Conservation (phyloP, 768 basidiomycete genomes). For the Rhodotorula kratochvilovae region DNA sequence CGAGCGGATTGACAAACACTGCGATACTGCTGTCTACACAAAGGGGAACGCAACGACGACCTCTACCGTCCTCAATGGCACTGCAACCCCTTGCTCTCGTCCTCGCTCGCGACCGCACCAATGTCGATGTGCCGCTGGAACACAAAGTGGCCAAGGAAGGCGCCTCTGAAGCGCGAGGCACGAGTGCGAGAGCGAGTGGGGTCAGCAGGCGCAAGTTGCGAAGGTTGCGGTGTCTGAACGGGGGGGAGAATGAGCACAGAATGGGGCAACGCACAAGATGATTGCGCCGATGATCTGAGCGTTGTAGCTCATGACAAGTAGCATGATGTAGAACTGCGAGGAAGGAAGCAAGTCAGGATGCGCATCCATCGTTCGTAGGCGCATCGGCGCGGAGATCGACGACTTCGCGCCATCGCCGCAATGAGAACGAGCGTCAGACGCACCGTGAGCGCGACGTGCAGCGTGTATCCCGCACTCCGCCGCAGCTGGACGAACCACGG, state of each 20-base stretch:
- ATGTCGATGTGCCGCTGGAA: conserved; percentile 31
- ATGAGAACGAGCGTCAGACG: background rate
- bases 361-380: too few species aligned
- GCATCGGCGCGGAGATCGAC: too few species aligned
- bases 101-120: background rate
- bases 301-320: conserved; percentile 34
- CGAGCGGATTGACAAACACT: too few species aligned
- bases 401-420: too few species aligned
- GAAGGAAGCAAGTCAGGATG: background rate
- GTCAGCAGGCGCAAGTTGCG: too few species aligned
- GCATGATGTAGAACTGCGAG: conserved; percentile 28
- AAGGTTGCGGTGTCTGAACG: too few species aligned
- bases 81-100: conserved; percentile 13
- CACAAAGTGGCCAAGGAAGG: conserved; percentile 27
- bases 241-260: background rate
- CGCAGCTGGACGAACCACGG: conserved; percentile 19
- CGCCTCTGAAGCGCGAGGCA: conserved; percentile 4
- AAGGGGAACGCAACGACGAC: too few species aligned
- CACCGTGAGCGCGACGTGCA: conserved; percentile 15
- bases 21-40: too few species aligned
- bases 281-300: conserved; percentile 27
- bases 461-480: conserved; percentile 8
- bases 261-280: conserved; percentile 7
- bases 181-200: too few species aligned
- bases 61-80: conserved; percentile 11